phyloP scores from a whole-genome alignment of 345 rosid species.

The Lumnitzera littorea region DNA sequence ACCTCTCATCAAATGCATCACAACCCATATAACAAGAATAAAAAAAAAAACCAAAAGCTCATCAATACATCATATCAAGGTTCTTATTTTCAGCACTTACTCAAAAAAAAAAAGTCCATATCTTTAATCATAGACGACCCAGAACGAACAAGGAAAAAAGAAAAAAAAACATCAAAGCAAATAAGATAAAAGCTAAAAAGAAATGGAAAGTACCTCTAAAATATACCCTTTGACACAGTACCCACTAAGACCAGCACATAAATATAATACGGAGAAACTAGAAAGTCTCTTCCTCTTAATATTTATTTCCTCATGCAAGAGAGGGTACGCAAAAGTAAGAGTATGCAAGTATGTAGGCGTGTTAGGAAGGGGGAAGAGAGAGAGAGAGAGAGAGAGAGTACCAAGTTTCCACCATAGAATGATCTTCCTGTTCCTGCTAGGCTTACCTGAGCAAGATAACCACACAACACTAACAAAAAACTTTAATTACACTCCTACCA shows the following conservation, averaged over 20 bases:
- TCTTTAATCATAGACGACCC: no score
- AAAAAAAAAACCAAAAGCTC: no score
- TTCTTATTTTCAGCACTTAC: no score
- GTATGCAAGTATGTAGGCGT: slow-evolving; percentile 5
- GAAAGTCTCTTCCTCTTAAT: neutral
- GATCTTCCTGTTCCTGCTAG: slow-evolving; percentile 38
- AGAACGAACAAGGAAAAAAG: no score
- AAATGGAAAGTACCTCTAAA: neutral
- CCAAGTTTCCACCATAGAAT: slow-evolving; percentile 3
- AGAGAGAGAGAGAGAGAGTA: slow-evolving; percentile 29
- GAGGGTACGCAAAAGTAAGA: slow-evolving; percentile 5
- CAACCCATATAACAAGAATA: no score
- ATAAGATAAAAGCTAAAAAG: neutral
- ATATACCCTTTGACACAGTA: slow-evolving; percentile 1
- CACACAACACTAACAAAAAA: slow-evolving; percentile 35
- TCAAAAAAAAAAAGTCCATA: no score
- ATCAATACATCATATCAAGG: no score
- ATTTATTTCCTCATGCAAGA: slow-evolving; percentile 4
- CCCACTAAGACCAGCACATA: neutral
- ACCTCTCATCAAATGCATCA: no score
- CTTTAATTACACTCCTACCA: slow-evolving; percentile 14
- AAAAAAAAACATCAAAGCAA: neutral
- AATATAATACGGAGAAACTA: no score
- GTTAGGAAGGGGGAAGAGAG: slow-evolving; percentile 17
- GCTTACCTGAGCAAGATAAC: slow-evolving; percentile 52